A percentile compares a stretch with the other conserved stretches of the same genome.
These are phyloP conservation scores for Backusella morwellensis DNA, from an alignment of 192 early-diverging fungal species.

Conservation along the genomic window DNA sequence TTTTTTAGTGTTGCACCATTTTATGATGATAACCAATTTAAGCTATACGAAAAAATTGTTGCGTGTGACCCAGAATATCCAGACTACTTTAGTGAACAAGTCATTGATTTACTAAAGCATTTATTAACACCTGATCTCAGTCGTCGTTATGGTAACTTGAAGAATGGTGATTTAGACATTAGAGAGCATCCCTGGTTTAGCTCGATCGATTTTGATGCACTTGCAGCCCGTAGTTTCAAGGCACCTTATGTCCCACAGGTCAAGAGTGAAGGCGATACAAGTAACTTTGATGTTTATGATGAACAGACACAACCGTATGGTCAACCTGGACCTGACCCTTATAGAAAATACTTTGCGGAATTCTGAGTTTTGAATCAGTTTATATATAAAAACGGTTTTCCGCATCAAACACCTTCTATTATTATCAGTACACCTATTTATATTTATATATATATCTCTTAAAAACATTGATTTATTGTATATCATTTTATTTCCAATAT, in stretches of 20 bases:
- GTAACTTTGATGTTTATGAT: conserved; percentile 17
- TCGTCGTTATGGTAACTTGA: conserved; percentile 80
- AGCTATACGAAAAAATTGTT: conserved; percentile 87
- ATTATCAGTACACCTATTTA: background rate
- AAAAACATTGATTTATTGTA: background rate
- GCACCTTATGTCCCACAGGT: conserved; percentile 14
- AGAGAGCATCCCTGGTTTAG: conserved; percentile 77
- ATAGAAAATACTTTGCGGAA: conserved; percentile 6
- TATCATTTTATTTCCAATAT: background rate
- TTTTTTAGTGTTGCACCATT: conserved; percentile 58
- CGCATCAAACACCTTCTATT: background rate
- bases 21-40: conserved; percentile 83
- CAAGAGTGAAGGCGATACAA: conserved; percentile 9
- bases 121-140: conserved; percentile 75
- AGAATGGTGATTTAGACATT: conserved; percentile 69
- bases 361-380: background rate
- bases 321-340: background rate
- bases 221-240: background rate
- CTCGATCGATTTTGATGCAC: conserved; percentile 54
- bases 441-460: background rate
- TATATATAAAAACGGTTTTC: background rate
- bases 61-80: conserved; percentile 69
- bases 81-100: conserved; percentile 58
- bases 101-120: conserved; percentile 71
- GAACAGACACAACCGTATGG: conserved; percentile 5